Evolutionary conservation across 495 filamentous ascomycete genomes (phyloP).

Genomic region (Penicillium psychrofluorescens): DNA sequence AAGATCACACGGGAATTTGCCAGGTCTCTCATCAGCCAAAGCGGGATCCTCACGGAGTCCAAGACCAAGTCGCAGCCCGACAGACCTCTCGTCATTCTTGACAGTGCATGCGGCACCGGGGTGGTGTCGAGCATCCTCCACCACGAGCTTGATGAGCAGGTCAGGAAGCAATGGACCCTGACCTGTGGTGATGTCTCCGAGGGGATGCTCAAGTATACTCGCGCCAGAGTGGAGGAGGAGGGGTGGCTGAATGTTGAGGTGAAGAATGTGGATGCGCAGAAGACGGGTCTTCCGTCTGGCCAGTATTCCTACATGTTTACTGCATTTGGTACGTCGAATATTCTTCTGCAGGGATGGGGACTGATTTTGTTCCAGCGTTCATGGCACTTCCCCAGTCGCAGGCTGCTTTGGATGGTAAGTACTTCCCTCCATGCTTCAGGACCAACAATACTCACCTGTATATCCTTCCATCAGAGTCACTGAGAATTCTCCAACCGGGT

Average conservation of each 20-base stretch:
- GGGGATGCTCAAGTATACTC: constrained; percentile 23
- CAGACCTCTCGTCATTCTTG: constrained; percentile 23
- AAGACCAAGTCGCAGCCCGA: constrained; percentile 11
- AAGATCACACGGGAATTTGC: constrained; percentile 24
- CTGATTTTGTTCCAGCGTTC: constrained; percentile 15
- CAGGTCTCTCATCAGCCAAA: constrained; percentile 21
- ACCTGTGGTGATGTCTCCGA: constrained; percentile 31
- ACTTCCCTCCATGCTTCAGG: neutral
- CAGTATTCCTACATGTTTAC: constrained; percentile 27
- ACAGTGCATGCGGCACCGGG: constrained; percentile 38
- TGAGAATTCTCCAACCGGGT: constrained; percentile 27
- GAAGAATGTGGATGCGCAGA: constrained; percentile 27
- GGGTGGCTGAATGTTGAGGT: constrained; percentile 24
- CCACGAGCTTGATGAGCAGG: constrained; percentile 9
- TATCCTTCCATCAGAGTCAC: constrained; percentile 17
- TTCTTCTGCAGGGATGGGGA: neutral
- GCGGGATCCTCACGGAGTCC: constrained; percentile 6
- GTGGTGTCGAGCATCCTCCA: constrained; percentile 26
- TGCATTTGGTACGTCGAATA: constrained; percentile 23
- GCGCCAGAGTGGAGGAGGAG: constrained; percentile 16
- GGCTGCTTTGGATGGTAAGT: constrained; percentile 25
- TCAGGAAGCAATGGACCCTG: constrained; percentile 18
- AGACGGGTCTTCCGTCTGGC: constrained; percentile 17
- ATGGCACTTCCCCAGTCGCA: constrained; percentile 16
- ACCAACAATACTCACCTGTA: neutral